Evolutionary conservation across 176 grass and related monocot species (phyloP), one percentile per base, ranked within the genome.

Genomic region (Typha latifolia): DNA sequence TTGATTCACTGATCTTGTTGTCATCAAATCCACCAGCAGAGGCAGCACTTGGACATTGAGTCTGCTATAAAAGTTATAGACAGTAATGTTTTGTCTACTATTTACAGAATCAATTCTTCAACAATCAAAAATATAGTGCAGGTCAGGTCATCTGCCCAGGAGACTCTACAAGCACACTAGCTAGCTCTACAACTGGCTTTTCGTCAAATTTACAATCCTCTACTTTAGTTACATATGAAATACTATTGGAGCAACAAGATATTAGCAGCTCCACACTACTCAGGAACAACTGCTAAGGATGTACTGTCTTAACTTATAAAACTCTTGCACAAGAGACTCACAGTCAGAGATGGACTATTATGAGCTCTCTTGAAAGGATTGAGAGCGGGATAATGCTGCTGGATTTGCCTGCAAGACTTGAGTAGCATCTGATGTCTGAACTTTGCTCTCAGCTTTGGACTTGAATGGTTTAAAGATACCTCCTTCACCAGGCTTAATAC

Each of bases 341-440:
- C 5, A 59, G 20, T 21, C 53, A 8, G n/a, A 19, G 20, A 59
- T 7, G 53, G 3, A 47, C 12, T 78, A 68, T 76, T 74, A 92
- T 47, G 85, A 84, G 11, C 31, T 86, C 75, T 96, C 93, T 80
- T 84, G 85, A 81, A 96, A 96, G 0, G 85, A 89, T 12, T 78
- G 93, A 5, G 85, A 91, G 12, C 93, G 88, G 3, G 88, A 96
- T 5, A 82, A 49, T 4, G 93, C 93, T 27, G 93, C 93, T 16
- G 88, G 93, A 62, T 96, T 96, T 12, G 88, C 93, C 62, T 78
- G 78, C 18, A 96, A 53, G 53, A 82, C 78, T 59, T 68, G 80
- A 69, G 71, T 51, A 71, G 71, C 49, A 6, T 82, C 93, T 51
- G 82, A 71, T 62, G 62, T 68, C 70, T 72, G 73, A n/a, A 21